Base-by-base conservation (phyloP, 257 asterid genomes). In the Solanum tarapatanum region DNA sequence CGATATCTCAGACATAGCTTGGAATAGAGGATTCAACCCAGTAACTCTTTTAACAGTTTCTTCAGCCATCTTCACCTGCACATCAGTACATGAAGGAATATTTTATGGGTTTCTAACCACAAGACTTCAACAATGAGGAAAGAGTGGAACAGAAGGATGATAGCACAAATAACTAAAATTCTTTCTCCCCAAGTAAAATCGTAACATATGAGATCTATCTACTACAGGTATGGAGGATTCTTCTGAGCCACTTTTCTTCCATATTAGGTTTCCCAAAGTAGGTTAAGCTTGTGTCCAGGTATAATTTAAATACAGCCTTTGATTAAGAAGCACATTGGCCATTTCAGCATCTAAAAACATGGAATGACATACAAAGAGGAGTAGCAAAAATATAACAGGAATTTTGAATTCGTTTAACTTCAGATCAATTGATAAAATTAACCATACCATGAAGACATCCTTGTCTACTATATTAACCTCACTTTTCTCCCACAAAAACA, bases 31-130 rank as follows among this genome's bases (percentile, higher is more conserved):
- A 89, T 93, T 93, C 92, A 95, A 88, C 16, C 98, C 99, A 21
- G 99, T 95, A 17, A 96, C 94, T 90, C 98, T 91, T 90, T 96
- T 96, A 83, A 95, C 99, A 2, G 96, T 91, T 87, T 93, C 98
- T 91, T 96, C 99, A 4, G 98, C 99, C 98, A 96, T 95, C 91
- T 94, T 95, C 91, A 95, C 99, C 99, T 96, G 93, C 86, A 74
- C 58, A 86, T 11, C 41, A 32, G 58, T 41, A 30, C 19, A 45
- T 32, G 19, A 48, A 39, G 13, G 45, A 21, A 48, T 72, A 21
- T 48, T 86, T 6, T 30, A 68, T 41, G 32, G 85, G 69, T 48
- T 80, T 26, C 68, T 26, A 43, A 80, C 14, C 35, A 36, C 64
- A 80, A 26, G 41, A 80, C 85, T 24, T 48, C 41, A 80, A 45